phyloP scores from a whole-genome alignment of 331 rosid genomes.

The Rosa hybrid region DNA sequence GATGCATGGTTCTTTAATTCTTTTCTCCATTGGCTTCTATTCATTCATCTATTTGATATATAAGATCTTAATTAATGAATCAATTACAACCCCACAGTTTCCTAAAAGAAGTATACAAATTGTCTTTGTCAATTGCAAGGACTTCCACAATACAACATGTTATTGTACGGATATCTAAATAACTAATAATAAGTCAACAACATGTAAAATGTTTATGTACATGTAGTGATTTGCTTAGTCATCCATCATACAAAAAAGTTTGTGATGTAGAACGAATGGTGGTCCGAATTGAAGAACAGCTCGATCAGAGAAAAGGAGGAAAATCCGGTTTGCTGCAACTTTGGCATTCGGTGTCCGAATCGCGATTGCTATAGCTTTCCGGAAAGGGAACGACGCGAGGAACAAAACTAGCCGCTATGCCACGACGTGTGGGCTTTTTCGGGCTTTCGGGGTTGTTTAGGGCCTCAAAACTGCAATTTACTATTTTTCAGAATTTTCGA shows the following conservation, averaged over 20 bases:
- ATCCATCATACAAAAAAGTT: not conserved
- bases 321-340: no score
- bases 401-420: no score
- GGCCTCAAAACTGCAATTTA: no score
- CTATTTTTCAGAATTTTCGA: no score
- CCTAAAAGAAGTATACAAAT: not conserved
- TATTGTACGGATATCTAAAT: not conserved
- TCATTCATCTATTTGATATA: not conserved
- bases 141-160: not conserved
- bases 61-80: not conserved
- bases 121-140: constrained; percentile 5
- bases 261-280: no score
- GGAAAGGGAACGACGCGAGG: no score
- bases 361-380: no score
- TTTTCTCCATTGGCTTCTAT: not conserved
- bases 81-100: not conserved
- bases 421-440: no score
- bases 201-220: not conserved
- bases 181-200: not conserved
- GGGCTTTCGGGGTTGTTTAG: no score
- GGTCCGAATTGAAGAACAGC: no score
- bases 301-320: no score
- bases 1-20: not conserved
- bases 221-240: not conserved
- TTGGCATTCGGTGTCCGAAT: no score